Conservation (phyloP, 139 green algal genomes). For the Ulvella scutata region DNA sequence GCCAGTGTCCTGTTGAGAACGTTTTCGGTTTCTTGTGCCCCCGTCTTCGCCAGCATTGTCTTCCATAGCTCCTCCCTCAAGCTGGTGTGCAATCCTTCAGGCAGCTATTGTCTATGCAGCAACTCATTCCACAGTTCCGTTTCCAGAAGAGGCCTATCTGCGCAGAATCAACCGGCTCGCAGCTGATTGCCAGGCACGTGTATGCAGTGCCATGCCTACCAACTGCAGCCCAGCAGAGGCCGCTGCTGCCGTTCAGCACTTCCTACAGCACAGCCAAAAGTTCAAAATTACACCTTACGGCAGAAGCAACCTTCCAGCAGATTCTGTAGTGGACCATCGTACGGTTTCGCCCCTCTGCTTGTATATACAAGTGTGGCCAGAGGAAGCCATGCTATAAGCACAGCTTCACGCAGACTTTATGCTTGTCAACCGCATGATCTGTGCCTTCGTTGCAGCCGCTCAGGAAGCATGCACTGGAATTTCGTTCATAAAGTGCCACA, state of each 20-base stretch:
- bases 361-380: constrained; percentile 13
- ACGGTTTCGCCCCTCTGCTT: neutral
- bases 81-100: neutral
- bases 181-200: constrained; percentile 6
- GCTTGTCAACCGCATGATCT: too few relatives aligned
- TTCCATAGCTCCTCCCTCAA: neutral
- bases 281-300: constrained; percentile 6
- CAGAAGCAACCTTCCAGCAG: constrained; percentile 6
- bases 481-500: neutral
- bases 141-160: constrained; percentile 27
- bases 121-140: constrained; percentile 30
- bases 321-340: neutral
- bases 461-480: too few relatives aligned
- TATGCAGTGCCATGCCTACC: constrained; percentile 3
- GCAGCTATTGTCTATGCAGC: constrained; percentile 7
- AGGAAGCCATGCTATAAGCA: too few relatives aligned
- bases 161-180: constrained; percentile 17
- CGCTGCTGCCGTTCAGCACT: neutral
- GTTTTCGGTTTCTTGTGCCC: too few relatives aligned
- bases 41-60: too few relatives aligned
- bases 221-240: neutral
- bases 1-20: too few relatives aligned
- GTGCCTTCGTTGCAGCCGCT: too few relatives aligned
- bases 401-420: too few relatives aligned
- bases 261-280: constrained; percentile 1